Conservation (phyloP, 768 basidiomycete species). For the Suillus ampliporus region DNA sequence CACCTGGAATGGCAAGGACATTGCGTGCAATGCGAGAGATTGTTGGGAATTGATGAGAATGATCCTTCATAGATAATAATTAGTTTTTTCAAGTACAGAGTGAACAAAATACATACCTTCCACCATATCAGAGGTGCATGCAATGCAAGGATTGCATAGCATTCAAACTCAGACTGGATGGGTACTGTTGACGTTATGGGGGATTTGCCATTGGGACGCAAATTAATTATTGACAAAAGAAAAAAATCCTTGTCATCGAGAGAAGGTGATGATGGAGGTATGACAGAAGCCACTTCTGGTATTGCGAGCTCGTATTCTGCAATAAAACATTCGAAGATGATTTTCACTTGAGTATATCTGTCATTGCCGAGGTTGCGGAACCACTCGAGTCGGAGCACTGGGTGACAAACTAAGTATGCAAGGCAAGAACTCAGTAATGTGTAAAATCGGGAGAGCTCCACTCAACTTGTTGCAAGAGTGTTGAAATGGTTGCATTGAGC, state of each 20-base stretch:
- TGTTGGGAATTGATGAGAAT: conserved; percentile 30
- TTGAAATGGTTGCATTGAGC: neutral
- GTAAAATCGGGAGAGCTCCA: neutral
- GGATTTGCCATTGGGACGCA: neutral
- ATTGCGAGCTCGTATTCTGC: neutral
- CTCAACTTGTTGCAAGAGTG: neutral
- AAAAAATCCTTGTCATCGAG: neutral
- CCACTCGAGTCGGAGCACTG: no score
- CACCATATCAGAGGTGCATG: conserved; percentile 33
- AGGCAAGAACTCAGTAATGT: neutral
- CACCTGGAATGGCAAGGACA: conserved; percentile 40
- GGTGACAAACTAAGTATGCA: neutral
- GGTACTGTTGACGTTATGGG: neutral
- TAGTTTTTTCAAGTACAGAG: no score
- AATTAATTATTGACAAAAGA: neutral
- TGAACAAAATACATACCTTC: conserved; percentile 33
- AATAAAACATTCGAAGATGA: neutral
- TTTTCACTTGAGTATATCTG: neutral
- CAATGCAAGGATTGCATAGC: neutral
- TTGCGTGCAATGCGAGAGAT: conserved; percentile 37
- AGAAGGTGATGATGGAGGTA: neutral
- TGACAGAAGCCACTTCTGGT: neutral
- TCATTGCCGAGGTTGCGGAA: neutral
- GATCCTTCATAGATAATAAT: conserved; percentile 20
- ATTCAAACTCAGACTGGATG: neutral